These are phyloP conservation scores for Ogataea methylovora DNA, from an alignment of 805 yeast species.

Conservation along the genomic window DNA sequence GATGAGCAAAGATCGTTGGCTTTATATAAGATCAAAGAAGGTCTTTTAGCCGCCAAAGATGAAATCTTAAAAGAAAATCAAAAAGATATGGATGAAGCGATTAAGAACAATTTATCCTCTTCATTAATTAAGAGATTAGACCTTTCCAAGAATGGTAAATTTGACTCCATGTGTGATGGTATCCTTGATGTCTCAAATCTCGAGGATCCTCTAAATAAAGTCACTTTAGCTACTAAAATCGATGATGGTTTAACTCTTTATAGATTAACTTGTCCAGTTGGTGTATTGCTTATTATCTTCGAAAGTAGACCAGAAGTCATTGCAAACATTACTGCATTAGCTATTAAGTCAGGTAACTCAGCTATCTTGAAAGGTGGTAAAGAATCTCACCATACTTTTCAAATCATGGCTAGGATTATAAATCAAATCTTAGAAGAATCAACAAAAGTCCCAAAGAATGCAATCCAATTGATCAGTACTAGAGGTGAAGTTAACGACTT, in stretches of 20 bases:
- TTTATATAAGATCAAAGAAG: slow-evolving; percentile 64
- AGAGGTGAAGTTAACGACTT: slow-evolving; percentile 87
- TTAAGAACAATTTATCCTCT: slow-evolving; percentile 48
- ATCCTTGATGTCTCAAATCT: slow-evolving; percentile 83
- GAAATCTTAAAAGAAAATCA: slow-evolving; percentile 66
- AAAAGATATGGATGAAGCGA: slow-evolving; percentile 67
- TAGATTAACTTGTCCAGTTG: slow-evolving; percentile 89
- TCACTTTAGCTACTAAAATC: slow-evolving; percentile 72
- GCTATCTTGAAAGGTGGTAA: slow-evolving; percentile 98
- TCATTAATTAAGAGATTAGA: slow-evolving; percentile 82
- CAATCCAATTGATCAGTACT: slow-evolving; percentile 82
- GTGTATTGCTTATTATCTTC: slow-evolving; percentile 85
- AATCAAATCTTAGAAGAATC: slow-evolving; percentile 43
- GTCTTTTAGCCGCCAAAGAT: slow-evolving; percentile 49
- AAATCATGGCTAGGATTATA: slow-evolving; percentile 69
- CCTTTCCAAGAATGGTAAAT: slow-evolving; percentile 73
- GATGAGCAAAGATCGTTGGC: slow-evolving; percentile 71
- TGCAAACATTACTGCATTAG: slow-evolving; percentile 93
- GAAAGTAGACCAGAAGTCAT: slow-evolving; percentile 98
- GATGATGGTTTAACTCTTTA: slow-evolving; percentile 85
- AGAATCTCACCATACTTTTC: slow-evolving; percentile 81
- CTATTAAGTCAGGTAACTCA: slow-evolving; percentile 93
- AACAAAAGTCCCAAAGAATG: slow-evolving; percentile 71
- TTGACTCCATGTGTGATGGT: slow-evolving; percentile 91
- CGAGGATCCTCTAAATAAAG: slow-evolving; percentile 89